Evolutionary conservation across 495 filamentous ascomycete genomes (phyloP).

Genomic region (Xylaria flabelliformis): DNA sequence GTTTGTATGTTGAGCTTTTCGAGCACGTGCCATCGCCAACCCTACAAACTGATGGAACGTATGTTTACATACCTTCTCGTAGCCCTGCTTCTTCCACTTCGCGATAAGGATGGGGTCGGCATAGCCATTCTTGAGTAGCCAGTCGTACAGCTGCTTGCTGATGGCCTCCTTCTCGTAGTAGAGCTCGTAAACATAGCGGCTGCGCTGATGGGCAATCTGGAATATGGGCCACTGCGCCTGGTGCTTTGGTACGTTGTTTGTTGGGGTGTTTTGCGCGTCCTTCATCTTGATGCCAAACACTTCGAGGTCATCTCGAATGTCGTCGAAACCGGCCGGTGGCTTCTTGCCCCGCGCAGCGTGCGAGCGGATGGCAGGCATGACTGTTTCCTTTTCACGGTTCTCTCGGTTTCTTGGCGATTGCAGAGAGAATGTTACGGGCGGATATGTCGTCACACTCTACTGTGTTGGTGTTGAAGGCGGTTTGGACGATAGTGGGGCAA

Average conservation of each 20-base stretch:
- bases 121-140: slow-evolving; percentile 95
- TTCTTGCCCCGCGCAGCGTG: slow-evolving; percentile 76
- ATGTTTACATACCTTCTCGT: slow-evolving; percentile 78
- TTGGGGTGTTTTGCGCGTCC: slow-evolving; percentile 82
- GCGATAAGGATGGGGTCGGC: slow-evolving; percentile 94
- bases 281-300: slow-evolving; percentile 99
- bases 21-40: not conserved
- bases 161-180: slow-evolving; percentile 99
- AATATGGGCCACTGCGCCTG: slow-evolving; percentile 97
- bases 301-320: slow-evolving; percentile 94
- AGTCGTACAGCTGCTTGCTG: slow-evolving; percentile 88
- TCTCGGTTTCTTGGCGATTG: not conserved
- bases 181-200: slow-evolving; percentile 92
- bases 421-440: not conserved
- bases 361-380: slow-evolving; percentile 83
- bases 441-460: not conserved
- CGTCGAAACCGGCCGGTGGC: slow-evolving; percentile 92
- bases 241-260: slow-evolving; percentile 66
- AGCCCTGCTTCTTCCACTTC: slow-evolving; percentile 99
- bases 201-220: slow-evolving; percentile 94
- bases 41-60: not conserved
- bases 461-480: slow-evolving; percentile 17
- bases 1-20: not conserved
- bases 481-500: slow-evolving; percentile 23
- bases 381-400: slow-evolving; percentile 31